phyloP scores from a whole-genome alignment of 163 green algal species.

The Scenedesmus sp. region DNA sequence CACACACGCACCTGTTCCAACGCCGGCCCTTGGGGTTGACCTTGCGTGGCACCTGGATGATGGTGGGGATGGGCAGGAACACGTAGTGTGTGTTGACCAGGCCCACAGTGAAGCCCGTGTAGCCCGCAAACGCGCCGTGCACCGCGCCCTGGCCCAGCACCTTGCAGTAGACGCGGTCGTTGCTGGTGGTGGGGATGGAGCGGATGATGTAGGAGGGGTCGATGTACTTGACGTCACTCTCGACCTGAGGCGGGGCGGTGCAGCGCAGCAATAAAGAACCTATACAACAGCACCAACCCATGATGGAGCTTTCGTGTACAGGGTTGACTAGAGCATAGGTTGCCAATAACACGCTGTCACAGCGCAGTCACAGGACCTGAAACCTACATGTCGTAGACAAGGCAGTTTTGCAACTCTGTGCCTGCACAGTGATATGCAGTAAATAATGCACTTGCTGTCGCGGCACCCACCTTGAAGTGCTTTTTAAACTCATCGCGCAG shows the following conservation, averaged over 20 bases:
- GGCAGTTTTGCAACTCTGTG: no score
- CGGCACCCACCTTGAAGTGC: constrained; percentile 80
- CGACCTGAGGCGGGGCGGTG: not conserved
- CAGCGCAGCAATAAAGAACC: not conserved
- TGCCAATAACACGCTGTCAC: no score
- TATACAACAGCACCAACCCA: no score
- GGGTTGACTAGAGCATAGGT: no score
- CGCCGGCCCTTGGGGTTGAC: constrained; percentile 67
- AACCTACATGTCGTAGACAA: no score
- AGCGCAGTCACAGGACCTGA: no score
- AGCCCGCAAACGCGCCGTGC: constrained; percentile 95
- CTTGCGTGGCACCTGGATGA: constrained; percentile 79
- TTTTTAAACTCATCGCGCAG: constrained; percentile 84
- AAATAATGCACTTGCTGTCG: no score
- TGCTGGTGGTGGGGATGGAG: constrained; percentile 87
- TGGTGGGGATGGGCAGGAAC: constrained; percentile 90
- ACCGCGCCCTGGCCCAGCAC: constrained; percentile 94
- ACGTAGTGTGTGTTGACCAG: constrained; percentile 98
- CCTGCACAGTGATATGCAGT: no score
- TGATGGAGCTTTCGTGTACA: no score
- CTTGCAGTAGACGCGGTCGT: constrained; percentile 97
- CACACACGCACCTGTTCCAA: constrained; percentile 65
- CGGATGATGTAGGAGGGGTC: constrained; percentile 97
- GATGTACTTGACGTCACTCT: constrained; percentile 84
- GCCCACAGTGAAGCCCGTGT: constrained; percentile 91